Percentiles rank a stretch among this genome's conserved stretches.
phyloP scores from a whole-genome alignment of 768 basidiomycete genomes.

The Podaxis sp. region DNA sequence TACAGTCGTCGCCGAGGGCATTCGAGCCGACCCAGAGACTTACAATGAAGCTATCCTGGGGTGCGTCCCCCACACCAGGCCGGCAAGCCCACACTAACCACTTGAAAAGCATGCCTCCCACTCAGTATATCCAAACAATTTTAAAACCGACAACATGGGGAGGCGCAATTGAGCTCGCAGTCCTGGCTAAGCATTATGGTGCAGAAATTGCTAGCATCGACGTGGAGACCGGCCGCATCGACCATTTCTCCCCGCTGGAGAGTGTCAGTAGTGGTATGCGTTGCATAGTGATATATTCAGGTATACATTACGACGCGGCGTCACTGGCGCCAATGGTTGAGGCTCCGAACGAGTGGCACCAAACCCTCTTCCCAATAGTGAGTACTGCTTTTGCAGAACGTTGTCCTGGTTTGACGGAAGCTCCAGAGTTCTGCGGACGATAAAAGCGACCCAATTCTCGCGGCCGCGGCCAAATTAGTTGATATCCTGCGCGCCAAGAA shows the following conservation, averaged over 20 bases:
- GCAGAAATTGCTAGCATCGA: slow-evolving; percentile 91
- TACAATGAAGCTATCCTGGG: slow-evolving; percentile 89
- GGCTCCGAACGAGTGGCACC: slow-evolving; percentile 86
- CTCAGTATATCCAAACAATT: slow-evolving; percentile 80
- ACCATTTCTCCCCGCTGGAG: slow-evolving; percentile 67
- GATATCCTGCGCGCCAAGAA: slow-evolving; percentile 68
- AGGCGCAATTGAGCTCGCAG: slow-evolving; percentile 89
- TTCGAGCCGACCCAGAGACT: slow-evolving; percentile 63
- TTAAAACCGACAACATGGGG: slow-evolving; percentile 84
- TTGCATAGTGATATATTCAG: slow-evolving; percentile 86
- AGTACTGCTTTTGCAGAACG: slow-evolving; percentile 17
- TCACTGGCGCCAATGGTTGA: slow-evolving; percentile 75
- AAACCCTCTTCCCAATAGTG: slow-evolving; percentile 73
- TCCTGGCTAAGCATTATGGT: slow-evolving; percentile 78
- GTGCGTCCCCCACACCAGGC: slow-evolving; percentile 34
- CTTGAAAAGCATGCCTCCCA: slow-evolving; percentile 43
- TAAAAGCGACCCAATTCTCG: slow-evolving; percentile 52
- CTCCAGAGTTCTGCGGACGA: slow-evolving; percentile 29
- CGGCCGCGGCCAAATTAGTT: slow-evolving; percentile 71
- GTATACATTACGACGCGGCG: slow-evolving; percentile 95
- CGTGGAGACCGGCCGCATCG: slow-evolving; percentile 88
- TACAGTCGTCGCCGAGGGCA: slow-evolving; percentile 82
- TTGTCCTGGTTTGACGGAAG: not conserved
- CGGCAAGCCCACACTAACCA: not conserved
- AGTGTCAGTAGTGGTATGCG: slow-evolving; percentile 39